These are phyloP conservation scores for Penicillium sp. DNA, from an alignment of 2,329 filamentous ascomycete genomes.

Conservation along the genomic window DNA sequence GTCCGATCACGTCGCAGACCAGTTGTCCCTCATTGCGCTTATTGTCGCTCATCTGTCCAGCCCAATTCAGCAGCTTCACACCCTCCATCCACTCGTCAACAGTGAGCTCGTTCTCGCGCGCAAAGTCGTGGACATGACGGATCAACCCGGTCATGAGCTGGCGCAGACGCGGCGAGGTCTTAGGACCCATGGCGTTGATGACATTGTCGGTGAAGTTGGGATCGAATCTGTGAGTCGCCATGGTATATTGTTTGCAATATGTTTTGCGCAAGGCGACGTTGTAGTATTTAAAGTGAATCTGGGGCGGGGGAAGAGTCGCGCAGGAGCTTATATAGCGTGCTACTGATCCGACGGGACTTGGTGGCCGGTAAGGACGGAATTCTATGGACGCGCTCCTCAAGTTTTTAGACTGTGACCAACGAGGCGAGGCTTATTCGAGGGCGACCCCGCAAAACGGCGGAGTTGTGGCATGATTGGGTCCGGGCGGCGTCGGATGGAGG, in stretches of 20 bases:
- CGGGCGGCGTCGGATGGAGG: slow-evolving; percentile 6
- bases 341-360: slow-evolving; percentile 16
- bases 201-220: slow-evolving; percentile 64
- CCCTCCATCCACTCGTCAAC: slow-evolving; percentile 59
- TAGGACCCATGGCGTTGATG: slow-evolving; percentile 71
- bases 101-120: slow-evolving; percentile 58
- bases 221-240: slow-evolving; percentile 40
- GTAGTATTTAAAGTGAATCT: not conserved
- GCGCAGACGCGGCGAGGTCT: slow-evolving; percentile 65
- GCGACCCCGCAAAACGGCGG: slow-evolving; percentile 20
- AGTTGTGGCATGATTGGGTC: slow-evolving; percentile 13
- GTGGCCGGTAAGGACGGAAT: slow-evolving; percentile 6
- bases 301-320: not conserved
- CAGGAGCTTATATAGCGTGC: slow-evolving; percentile 12
- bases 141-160: slow-evolving; percentile 58
- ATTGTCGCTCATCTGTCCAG: slow-evolving; percentile 61
- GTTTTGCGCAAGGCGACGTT: not conserved
- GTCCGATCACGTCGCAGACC: slow-evolving; percentile 57
- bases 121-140: slow-evolving; percentile 59
- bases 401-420: slow-evolving; percentile 11
- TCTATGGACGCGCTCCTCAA: not conserved
- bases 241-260: slow-evolving; percentile 8
- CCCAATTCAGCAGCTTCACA: slow-evolving; percentile 59
- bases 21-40: slow-evolving; percentile 64
- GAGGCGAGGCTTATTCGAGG: slow-evolving; percentile 20